Evolutionary conservation across 1,139 yeast species (phyloP).

Genomic region (Zhuliangozyma parablackwelliae): DNA sequence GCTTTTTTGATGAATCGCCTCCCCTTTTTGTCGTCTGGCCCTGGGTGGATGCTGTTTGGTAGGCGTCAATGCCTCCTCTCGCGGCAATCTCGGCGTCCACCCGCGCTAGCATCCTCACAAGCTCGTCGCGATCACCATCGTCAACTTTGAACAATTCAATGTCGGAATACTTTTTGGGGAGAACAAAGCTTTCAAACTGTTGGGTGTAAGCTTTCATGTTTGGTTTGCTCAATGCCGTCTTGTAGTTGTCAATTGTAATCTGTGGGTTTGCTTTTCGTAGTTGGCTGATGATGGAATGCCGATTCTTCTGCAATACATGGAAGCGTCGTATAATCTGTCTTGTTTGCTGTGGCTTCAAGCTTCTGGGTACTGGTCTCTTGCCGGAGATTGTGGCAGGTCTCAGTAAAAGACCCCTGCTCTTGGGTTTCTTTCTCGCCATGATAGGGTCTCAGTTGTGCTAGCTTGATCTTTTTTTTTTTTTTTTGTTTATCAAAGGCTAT

Average conservation of each 20-base stretch:
- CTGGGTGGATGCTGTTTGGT: slow-evolving; percentile 82
- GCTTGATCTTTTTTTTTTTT: too few relatives aligned
- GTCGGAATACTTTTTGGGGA: slow-evolving; percentile 9
- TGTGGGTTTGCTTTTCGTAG: slow-evolving; percentile 13
- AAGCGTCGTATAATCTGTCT: slow-evolving; percentile 64
- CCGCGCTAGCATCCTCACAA: slow-evolving; percentile 37
- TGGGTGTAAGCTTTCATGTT: slow-evolving; percentile 1
- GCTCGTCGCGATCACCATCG: slow-evolving; percentile 9
- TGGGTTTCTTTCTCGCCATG: slow-evolving; percentile 11
- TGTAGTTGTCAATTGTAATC: slow-evolving; percentile 20
- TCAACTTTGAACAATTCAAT: slow-evolving; percentile 20
- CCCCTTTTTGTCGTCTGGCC: slow-evolving; percentile 80
- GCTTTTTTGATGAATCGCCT: slow-evolving; percentile 80
- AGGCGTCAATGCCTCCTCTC: slow-evolving; percentile 67
- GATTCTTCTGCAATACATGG: slow-evolving; percentile 57
- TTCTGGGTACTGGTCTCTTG: slow-evolving; percentile 17
- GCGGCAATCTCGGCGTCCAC: slow-evolving; percentile 57
- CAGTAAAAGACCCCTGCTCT: slow-evolving; percentile 19
- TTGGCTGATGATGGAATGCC: slow-evolving; percentile 30
- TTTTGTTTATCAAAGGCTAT: background rate
- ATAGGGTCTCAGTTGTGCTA: background rate
- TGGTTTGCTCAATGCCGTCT: slow-evolving; percentile 8
- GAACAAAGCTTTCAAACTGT: slow-evolving; percentile 3
- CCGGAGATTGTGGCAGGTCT: slow-evolving; percentile 30
- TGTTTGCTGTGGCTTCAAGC: slow-evolving; percentile 62